phyloP scores from a whole-genome alignment of 495 filamentous ascomycete genomes.

The Penicillium odoratum region DNA sequence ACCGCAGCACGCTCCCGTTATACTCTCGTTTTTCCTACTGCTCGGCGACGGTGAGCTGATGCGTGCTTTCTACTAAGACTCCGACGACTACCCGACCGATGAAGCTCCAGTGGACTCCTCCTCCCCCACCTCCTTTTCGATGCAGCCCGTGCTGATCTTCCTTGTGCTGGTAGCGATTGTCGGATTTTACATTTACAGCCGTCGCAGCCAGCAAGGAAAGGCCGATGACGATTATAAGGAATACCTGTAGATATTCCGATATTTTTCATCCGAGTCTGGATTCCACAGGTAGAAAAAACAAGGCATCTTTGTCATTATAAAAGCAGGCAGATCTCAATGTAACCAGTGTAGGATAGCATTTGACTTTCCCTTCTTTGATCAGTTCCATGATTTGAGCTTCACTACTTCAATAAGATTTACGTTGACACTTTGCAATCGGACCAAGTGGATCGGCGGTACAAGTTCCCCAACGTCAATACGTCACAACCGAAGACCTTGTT shows the following conservation, averaged over 20 bases:
- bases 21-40: constrained; percentile 22
- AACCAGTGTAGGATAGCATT: neutral
- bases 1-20: constrained; percentile 35
- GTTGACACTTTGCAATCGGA: neutral
- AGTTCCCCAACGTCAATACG: too few relatives aligned
- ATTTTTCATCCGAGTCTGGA: neutral
- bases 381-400: too few relatives aligned
- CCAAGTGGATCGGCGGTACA: too few relatives aligned
- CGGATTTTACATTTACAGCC: constrained; percentile 35
- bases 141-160: constrained; percentile 45
- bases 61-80: constrained; percentile 29
- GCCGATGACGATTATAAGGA: constrained; percentile 8
- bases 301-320: neutral
- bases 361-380: too few relatives aligned
- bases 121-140: constrained; percentile 20
- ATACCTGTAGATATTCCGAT: neutral
- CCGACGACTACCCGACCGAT: constrained; percentile 19
- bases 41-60: constrained; percentile 38
- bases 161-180: constrained; percentile 41
- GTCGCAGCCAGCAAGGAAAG: constrained; percentile 21
- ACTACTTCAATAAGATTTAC: neutral
- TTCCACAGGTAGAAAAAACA: neutral
- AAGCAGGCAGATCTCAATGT: neutral
- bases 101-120: constrained; percentile 14
- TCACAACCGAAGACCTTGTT: too few relatives aligned